phyloP scores from a whole-genome alignment of 2,329 filamentous ascomycete species.

The Verruconis gallopava region DNA sequence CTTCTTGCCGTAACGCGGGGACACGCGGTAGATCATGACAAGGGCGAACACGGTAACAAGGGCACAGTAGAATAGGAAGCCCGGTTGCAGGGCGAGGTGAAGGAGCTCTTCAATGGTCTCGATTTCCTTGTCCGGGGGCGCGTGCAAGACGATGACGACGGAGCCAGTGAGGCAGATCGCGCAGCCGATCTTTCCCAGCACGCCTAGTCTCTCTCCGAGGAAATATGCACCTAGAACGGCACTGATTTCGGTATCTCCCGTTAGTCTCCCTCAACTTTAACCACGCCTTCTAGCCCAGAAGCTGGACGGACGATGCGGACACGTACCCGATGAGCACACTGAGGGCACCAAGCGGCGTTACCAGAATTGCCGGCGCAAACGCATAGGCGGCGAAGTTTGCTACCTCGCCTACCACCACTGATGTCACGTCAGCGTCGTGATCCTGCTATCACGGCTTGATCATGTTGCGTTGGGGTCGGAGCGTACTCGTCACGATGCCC shows the following conservation, averaged over 20 bases:
- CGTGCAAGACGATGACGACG: conserved; percentile 94
- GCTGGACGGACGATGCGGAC: neutral
- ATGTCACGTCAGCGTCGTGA: neutral
- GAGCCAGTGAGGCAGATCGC: conserved; percentile 93
- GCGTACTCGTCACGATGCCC: conserved; percentile 75
- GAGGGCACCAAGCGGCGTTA: conserved; percentile 85
- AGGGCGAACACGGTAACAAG: conserved; percentile 70
- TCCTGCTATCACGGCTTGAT: neutral
- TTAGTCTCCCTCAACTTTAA: conserved; percentile 8
- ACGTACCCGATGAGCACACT: conserved; percentile 75
- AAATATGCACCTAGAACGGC: conserved; percentile 93
- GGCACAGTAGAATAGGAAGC: conserved; percentile 77
- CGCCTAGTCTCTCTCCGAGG: conserved; percentile 78
- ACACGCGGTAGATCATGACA: conserved; percentile 93
- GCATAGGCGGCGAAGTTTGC: conserved; percentile 98
- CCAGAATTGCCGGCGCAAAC: conserved; percentile 95
- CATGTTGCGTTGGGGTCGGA: conserved; percentile 1
- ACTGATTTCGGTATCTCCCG: too few relatives aligned
- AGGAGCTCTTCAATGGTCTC: conserved; percentile 85
- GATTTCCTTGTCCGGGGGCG: conserved; percentile 85
- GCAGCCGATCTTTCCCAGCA: conserved; percentile 83
- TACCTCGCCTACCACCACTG: conserved; percentile 84
- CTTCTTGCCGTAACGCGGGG: conserved; percentile 79
- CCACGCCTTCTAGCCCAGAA: neutral
- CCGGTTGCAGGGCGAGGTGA: conserved; percentile 78